phyloP scores from a whole-genome alignment of 2,329 filamentous ascomycete species.

The Tolypocladium ovalisporum region DNA sequence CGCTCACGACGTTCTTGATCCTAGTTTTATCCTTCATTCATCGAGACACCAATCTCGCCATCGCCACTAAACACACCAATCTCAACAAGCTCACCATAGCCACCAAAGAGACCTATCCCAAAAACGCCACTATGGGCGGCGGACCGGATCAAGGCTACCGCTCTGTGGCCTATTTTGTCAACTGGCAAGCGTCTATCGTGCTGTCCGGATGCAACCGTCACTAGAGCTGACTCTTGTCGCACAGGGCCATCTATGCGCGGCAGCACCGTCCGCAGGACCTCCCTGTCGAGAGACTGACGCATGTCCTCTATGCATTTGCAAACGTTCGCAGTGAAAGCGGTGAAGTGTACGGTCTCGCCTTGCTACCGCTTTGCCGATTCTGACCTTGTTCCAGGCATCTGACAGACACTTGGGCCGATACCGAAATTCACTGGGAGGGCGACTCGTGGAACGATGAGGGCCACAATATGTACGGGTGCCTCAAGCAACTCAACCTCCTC shows the following conservation, averaged over 20 bases:
- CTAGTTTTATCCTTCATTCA: not conserved
- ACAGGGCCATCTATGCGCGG: slow-evolving; percentile 71
- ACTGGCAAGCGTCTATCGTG: slow-evolving; percentile 35
- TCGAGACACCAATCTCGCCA: not conserved
- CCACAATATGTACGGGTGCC: slow-evolving; percentile 75
- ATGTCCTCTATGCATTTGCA: slow-evolving; percentile 84
- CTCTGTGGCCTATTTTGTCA: slow-evolving; percentile 63
- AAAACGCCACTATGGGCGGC: slow-evolving; percentile 1
- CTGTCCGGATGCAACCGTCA: not conserved
- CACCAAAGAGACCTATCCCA: too few species aligned
- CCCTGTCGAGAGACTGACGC: slow-evolving; percentile 70
- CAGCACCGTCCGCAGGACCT: slow-evolving; percentile 81
- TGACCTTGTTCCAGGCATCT: slow-evolving; percentile 25
- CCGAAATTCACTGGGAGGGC: slow-evolving; percentile 63
- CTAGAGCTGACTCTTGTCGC: slow-evolving; percentile 8
- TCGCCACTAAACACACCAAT: too few species aligned
- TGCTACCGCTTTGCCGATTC: not conserved
- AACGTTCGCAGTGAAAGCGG: slow-evolving; percentile 71
- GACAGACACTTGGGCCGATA: slow-evolving; percentile 54
- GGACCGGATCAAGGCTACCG: slow-evolving; percentile 37
- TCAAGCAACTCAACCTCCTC: slow-evolving; percentile 79
- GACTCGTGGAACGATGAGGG: slow-evolving; percentile 62
- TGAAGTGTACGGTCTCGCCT: slow-evolving; percentile 48
- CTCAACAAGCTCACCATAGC: too few species aligned
- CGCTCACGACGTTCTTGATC: not conserved